Conservation (phyloP, 1,284 basidiomycete genomes). For the Boletus coffeatus region DNA sequence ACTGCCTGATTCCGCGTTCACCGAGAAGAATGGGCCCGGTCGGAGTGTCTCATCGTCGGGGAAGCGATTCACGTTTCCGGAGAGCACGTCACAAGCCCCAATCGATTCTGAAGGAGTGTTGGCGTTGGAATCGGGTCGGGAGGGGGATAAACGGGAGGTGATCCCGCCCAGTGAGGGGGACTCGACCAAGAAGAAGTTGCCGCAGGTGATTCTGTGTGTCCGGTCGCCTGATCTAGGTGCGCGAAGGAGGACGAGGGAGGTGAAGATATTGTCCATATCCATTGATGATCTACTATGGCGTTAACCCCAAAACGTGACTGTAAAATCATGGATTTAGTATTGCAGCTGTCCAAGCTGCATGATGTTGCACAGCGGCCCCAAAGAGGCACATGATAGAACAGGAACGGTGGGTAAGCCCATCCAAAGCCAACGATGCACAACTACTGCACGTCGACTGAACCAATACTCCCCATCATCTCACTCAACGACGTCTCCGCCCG, state of each 20-base stretch:
- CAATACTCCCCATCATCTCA: no score
- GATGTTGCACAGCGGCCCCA: no score
- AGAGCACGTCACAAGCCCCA: constrained; percentile 16
- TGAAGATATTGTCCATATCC: no score
- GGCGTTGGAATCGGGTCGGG: neutral
- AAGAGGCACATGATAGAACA: no score
- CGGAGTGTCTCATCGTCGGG: constrained; percentile 9
- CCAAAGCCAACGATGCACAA: no score
- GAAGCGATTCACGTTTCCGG: neutral
- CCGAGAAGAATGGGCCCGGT: neutral
- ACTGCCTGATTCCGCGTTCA: neutral
- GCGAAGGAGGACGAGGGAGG: neutral
- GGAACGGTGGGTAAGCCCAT: no score
- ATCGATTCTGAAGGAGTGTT: neutral
- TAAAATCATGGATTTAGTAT: no score
- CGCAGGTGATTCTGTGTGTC: constrained; percentile 49
- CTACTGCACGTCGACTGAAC: no score
- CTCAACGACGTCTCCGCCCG: no score
- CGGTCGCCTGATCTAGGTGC: constrained; percentile 24
- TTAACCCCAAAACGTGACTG: no score
- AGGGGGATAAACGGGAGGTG: neutral
- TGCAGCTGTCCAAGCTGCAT: no score
- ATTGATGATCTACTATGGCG: no score
- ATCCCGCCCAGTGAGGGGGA: neutral
- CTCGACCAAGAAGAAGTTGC: neutral